phyloP scores from a whole-genome alignment of 2,329 filamentous ascomycete genomes.

The Trichophyton benhamiae region DNA sequence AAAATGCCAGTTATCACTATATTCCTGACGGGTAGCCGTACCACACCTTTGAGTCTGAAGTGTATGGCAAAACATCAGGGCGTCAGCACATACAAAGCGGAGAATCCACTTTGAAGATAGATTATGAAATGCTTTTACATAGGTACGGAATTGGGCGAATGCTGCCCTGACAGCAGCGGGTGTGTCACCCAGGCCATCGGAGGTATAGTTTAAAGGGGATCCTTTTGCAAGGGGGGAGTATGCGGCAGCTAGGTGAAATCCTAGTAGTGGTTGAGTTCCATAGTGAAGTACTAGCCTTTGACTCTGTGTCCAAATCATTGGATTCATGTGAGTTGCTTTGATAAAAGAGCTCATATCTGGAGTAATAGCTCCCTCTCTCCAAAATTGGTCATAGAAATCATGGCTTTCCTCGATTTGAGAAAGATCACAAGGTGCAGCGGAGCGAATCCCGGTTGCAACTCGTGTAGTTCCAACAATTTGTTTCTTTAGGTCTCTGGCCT shows the following conservation, averaged over 20 bases:
- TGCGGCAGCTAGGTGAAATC: slow-evolving; percentile 46
- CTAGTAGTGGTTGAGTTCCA: slow-evolving; percentile 40
- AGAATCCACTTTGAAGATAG: slow-evolving; percentile 26
- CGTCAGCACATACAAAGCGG: slow-evolving; percentile 39
- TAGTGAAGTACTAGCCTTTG: slow-evolving; percentile 34
- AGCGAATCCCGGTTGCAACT: slow-evolving; percentile 11
- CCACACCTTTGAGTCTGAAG: slow-evolving; percentile 32
- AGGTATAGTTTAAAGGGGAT: slow-evolving; percentile 27
- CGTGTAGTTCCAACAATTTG: slow-evolving; percentile 9
- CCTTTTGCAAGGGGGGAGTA: slow-evolving; percentile 28
- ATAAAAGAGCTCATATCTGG: slow-evolving; percentile 8
- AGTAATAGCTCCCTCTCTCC: slow-evolving; percentile 20
- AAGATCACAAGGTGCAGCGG: slow-evolving; percentile 19
- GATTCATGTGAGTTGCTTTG: slow-evolving; percentile 20
- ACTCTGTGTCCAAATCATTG: slow-evolving; percentile 36
- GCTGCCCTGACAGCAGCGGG: slow-evolving; percentile 9
- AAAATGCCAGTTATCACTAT: slow-evolving; percentile 31
- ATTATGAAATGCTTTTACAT: slow-evolving; percentile 15
- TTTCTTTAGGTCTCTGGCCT: slow-evolving; percentile 13
- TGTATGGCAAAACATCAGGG: slow-evolving; percentile 41
- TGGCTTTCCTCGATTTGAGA: slow-evolving; percentile 9
- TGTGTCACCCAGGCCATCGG: not conserved
- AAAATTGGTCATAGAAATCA: slow-evolving; percentile 17
- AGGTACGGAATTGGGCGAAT: slow-evolving; percentile 17
- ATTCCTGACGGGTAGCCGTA: slow-evolving; percentile 29